These are phyloP conservation scores for Priceomyces haplophilus DNA, from an alignment of 805 yeast genomes.

Conservation along the genomic window DNA sequence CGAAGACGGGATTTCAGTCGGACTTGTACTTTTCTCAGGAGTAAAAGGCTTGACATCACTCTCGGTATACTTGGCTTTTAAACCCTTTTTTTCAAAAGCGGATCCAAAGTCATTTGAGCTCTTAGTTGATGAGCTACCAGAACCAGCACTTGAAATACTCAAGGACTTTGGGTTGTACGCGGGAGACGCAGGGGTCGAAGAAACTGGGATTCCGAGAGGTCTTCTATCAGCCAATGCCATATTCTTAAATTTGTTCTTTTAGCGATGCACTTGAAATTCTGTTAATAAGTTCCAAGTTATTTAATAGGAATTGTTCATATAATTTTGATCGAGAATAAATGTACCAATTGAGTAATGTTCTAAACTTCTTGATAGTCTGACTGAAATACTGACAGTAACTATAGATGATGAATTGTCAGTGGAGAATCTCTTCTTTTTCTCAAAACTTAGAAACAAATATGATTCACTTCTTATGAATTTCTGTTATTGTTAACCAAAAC, in stretches of 20 bases:
- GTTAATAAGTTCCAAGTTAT: conserved; percentile 3
- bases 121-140: conserved; percentile 7
- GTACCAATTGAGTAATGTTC: conserved; percentile 1
- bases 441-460: neutral
- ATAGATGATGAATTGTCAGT: neutral
- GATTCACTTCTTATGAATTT: neutral
- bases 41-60: conserved; percentile 20
- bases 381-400: neutral
- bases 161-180: conserved; percentile 34
- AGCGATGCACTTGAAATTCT: conserved; percentile 5
- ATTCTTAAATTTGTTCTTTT: conserved; percentile 9
- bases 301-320: conserved; percentile 3
- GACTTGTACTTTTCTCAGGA: conserved; percentile 26
- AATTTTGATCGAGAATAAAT: neutral
- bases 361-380: neutral
- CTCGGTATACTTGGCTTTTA: conserved; percentile 15
- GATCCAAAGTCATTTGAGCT: conserved; percentile 7
- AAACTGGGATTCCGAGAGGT: conserved; percentile 54
- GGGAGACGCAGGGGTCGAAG: conserved; percentile 46
- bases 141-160: conserved; percentile 13
- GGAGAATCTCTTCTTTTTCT: neutral
- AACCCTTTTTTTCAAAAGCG: conserved; percentile 14
- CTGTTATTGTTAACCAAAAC: conserved; percentile 1
- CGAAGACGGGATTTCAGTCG: conserved; percentile 35
- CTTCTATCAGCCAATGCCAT: conserved; percentile 71